Base-by-base conservation (phyloP, 2,329 filamentous ascomycete species). In the Mariannaea sp. region DNA sequence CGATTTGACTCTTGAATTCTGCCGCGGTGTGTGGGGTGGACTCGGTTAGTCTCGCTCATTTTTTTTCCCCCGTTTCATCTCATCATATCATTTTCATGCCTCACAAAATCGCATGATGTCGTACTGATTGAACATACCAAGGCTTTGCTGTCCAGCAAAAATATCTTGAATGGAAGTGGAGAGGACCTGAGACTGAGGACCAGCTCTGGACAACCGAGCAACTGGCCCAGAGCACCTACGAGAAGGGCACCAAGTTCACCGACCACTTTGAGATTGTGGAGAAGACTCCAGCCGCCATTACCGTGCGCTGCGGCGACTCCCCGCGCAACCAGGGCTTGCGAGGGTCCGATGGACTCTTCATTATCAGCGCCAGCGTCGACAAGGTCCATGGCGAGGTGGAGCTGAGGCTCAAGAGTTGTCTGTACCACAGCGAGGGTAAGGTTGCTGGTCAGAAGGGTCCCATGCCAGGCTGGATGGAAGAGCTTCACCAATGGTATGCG, bases 221-320 rank as follows among this genome's bases (percentile, higher is more conserved):
- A 45, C 78, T 90, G 2, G 68, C 76, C 5, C 61, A 71, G n/a
- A 83, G 76, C 52, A 76, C 61, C 8, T 90, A 89, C 66, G 79
- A 84, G 16, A 75, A 79, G 32, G 86, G 86, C 27, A 87, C 86
- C 1, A 67, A 76, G 33, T 80, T 90, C 52, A 87, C 83, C 3
- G 85, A 90, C 66, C 87, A 90, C 69, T 90, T 90, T 65, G 84
- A 89, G 68, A 85, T 90, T 0, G 73, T 90, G 1, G 81, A 85
- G 47, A 86, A 86, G 71, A 85, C 81, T 0, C 73, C 80, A 0
- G 77, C 77, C 6, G 74, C 78, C 9, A 85, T 89, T 54, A 77
- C 84, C 1, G 77, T 89, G 17, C 82, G 87, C 17, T 87, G 83
- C 59, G 87, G 87, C 13, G 87, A 86, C 57, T 82, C 82, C 2